phyloP scores from a whole-genome alignment of 2,329 filamentous ascomycete species.

The Metarhizium sp. region DNA sequence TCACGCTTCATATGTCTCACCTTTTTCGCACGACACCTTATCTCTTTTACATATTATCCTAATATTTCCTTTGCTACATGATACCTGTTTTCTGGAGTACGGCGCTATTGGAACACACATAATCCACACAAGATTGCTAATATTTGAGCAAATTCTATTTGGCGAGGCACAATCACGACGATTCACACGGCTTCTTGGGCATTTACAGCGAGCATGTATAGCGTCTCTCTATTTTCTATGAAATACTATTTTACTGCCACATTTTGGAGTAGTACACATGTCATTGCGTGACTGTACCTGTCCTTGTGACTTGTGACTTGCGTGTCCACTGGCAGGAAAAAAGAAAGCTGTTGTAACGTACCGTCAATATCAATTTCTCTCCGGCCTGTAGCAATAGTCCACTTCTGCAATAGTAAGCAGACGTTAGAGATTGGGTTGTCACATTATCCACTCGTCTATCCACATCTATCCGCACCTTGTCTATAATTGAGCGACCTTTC shows the following conservation, averaged over 20 bases:
- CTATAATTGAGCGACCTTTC: not conserved
- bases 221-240: not conserved
- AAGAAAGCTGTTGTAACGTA: no score
- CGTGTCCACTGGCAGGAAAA: not conserved
- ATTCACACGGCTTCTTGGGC: not conserved
- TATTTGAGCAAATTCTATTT: not conserved
- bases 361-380: no score
- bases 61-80: not conserved
- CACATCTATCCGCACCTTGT: not conserved
- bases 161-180: not conserved
- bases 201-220: not conserved
- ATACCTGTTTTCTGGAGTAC: not conserved
- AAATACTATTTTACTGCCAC: not conserved
- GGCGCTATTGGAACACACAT: not conserved
- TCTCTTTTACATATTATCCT: not conserved
- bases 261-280: not conserved
- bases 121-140: not conserved
- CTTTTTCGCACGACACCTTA: no score
- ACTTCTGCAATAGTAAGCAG: no score
- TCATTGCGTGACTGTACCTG: not conserved
- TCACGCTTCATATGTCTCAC: no score
- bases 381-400: no score
- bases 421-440: no score
- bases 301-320: not conserved
- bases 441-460: no score